phyloP scores from a whole-genome alignment of 1,284 basidiomycete species.

The Volvariella volvacea region DNA sequence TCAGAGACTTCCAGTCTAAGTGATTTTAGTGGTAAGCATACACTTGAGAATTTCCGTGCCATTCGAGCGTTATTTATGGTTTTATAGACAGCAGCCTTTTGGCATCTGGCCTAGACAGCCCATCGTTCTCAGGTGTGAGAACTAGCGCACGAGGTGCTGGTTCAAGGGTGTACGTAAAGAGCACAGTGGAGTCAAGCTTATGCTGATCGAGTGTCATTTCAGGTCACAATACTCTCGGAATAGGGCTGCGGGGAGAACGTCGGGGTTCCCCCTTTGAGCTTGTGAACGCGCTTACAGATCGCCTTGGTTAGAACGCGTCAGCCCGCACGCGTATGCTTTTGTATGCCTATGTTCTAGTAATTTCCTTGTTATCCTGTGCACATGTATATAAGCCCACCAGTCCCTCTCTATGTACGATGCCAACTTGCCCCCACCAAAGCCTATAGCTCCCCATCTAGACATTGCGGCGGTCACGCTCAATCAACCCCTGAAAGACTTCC shows the following conservation, averaged over 20 bases:
- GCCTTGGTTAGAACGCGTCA: constrained; percentile 10
- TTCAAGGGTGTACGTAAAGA: constrained; percentile 46
- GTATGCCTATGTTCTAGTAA: constrained; percentile 9
- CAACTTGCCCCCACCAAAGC: too few species aligned
- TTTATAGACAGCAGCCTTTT: constrained; percentile 54
- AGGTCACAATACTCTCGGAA: constrained; percentile 42
- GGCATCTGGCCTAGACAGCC: constrained; percentile 69
- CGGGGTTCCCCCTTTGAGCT: constrained; percentile 4
- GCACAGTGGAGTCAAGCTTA: not conserved
- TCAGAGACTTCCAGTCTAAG: constrained; percentile 72
- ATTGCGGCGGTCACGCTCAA: too few species aligned
- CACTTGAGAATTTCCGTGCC: too few species aligned
- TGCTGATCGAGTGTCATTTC: constrained; percentile 4
- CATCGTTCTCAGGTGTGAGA: constrained; percentile 55
- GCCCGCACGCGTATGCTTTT: constrained; percentile 9
- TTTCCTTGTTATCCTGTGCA: not conserved
- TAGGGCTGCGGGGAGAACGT: constrained; percentile 21
- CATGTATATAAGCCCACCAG: not conserved
- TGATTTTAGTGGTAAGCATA: constrained; percentile 64
- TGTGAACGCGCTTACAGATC: constrained; percentile 1
- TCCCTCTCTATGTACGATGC: not conserved
- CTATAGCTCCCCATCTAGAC: too few species aligned
- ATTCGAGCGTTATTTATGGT: too few species aligned
- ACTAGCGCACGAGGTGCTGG: constrained; percentile 48
- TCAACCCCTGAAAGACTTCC: too few species aligned